phyloP scores from a whole-genome alignment of 176 grass and related monocot genomes.

The Chrysopogon serrulatus region DNA sequence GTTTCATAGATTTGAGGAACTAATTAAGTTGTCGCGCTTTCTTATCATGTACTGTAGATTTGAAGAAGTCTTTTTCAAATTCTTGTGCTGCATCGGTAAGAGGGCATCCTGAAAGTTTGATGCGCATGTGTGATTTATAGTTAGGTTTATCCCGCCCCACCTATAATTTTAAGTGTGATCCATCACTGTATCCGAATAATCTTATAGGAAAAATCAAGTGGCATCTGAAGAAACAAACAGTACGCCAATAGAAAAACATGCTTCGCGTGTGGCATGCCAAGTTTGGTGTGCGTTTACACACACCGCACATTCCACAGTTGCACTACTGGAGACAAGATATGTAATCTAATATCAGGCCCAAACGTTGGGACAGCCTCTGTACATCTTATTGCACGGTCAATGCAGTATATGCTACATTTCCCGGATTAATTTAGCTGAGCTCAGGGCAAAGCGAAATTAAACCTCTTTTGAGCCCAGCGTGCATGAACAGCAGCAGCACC shows the following conservation, averaged over 20 bases:
- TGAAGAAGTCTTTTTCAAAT: background rate
- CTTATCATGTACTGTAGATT: too few relatives aligned
- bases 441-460: background rate
- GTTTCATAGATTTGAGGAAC: too few relatives aligned
- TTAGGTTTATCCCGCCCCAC: too few relatives aligned
- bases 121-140: background rate
- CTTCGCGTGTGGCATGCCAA: too few relatives aligned
- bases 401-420: conserved; percentile 22
- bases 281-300: too few relatives aligned
- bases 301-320: too few relatives aligned
- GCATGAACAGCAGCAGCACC: background rate
- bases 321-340: background rate
- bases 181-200: too few relatives aligned
- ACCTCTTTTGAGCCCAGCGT: background rate
- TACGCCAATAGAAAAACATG: too few relatives aligned
- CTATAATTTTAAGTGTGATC: too few relatives aligned
- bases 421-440: background rate
- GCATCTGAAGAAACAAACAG: too few relatives aligned
- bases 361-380: background rate
- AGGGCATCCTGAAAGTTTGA: background rate
- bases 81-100: background rate
- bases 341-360: background rate
- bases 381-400: conserved; percentile 44
- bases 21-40: too few relatives aligned
- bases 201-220: too few relatives aligned